Conservation (phyloP, 2,329 filamentous ascomycete genomes). For the Ascosphaera aggregata region DNA sequence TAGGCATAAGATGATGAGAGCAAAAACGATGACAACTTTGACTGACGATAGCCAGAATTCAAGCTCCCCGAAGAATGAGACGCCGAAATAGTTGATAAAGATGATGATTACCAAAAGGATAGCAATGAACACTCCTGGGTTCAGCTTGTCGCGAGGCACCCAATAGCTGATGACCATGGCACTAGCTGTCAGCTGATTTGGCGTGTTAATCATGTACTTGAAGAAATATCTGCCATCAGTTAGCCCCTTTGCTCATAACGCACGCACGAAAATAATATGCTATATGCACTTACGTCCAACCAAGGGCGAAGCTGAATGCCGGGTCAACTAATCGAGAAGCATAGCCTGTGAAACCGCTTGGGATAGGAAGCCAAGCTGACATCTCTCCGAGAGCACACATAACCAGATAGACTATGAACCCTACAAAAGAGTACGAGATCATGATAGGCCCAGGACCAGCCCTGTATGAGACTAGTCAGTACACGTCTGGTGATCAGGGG, state of each 20-base stretch:
- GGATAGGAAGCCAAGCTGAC: constrained; percentile 25
- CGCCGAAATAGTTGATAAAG: constrained; percentile 45
- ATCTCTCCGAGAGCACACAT: constrained; percentile 25
- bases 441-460: constrained; percentile 16
- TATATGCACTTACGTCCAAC: constrained; percentile 33
- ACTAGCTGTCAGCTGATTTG: constrained; percentile 65
- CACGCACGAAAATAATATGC: constrained; percentile 57
- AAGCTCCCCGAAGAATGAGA: constrained; percentile 47
- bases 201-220: constrained; percentile 67
- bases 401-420: constrained; percentile 48
- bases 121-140: constrained; percentile 60
- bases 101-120: constrained; percentile 41
- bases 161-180: constrained; percentile 60
- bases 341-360: constrained; percentile 25
- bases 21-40: constrained; percentile 44
- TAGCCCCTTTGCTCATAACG: background rate
- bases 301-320: constrained; percentile 24
- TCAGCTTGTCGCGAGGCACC: constrained; percentile 40
- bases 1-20: constrained; percentile 40
- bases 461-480: constrained; percentile 3
- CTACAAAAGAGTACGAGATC: constrained; percentile 21
- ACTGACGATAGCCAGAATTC: constrained; percentile 36
- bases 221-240: constrained; percentile 27
- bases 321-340: constrained; percentile 22
- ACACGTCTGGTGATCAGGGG: constrained; percentile 16